A percentile compares a stretch with the other conserved stretches of the same genome.
Evolutionary conservation across 257 asterid genomes (phyloP).

Genomic region (Nicotiana noctiflora): DNA sequence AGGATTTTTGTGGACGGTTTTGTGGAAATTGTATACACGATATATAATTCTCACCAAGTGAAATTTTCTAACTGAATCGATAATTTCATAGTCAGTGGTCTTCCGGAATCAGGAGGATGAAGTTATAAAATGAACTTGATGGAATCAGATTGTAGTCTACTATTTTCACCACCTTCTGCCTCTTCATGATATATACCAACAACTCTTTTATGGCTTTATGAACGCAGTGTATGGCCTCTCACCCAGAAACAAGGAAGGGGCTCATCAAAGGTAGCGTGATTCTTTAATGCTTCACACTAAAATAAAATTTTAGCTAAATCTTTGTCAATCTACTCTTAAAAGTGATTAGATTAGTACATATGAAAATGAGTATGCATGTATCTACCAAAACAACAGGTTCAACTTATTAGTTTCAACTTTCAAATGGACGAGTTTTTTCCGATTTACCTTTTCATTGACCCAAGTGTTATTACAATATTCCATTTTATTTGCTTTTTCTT

Average conservation of each 20-base stretch:
- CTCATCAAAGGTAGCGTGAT: neutral
- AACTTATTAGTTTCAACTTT: neutral
- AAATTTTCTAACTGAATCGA: too few relatives aligned
- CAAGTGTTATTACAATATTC: neutral
- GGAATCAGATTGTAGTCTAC: too few relatives aligned
- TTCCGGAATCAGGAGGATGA: too few relatives aligned
- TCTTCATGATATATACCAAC: neutral
- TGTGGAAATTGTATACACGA: too few relatives aligned
- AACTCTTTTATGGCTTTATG: neutral
- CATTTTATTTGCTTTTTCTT: neutral
- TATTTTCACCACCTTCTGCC: too few relatives aligned
- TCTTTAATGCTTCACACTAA: neutral
- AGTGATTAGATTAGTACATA: neutral
- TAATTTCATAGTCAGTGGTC: too few relatives aligned
- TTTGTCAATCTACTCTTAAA: neutral
- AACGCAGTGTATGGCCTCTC: slow-evolving; percentile 3
- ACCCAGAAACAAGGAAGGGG: neutral
- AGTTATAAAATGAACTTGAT: too few relatives aligned
- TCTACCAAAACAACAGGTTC: neutral
- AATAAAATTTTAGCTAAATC: neutral
- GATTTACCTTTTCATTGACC: too few relatives aligned
- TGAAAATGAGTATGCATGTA: neutral
- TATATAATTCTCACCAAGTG: too few relatives aligned
- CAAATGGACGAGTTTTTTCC: too few relatives aligned
- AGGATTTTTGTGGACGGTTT: too few relatives aligned